These are phyloP conservation scores for Thelonectria blattea DNA, from an alignment of 2,329 filamentous ascomycete genomes.

Conservation along the genomic window DNA sequence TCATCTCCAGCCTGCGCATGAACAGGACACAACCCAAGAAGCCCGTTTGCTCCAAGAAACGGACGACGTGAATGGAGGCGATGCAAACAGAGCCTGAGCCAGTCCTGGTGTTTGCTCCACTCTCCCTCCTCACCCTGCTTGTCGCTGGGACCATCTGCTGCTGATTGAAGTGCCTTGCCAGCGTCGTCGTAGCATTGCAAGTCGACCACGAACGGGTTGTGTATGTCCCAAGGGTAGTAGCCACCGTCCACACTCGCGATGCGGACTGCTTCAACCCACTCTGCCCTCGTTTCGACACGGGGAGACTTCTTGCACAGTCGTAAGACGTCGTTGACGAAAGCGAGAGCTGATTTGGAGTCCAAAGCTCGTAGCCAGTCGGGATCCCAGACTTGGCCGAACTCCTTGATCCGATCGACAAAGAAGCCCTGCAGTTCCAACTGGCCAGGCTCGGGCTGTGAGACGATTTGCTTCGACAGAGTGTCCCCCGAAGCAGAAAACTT, in stretches of 20 bases:
- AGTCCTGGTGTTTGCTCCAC: not conserved
- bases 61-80: constrained; percentile 9
- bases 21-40: constrained; percentile 1
- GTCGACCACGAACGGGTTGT: not conserved
- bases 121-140: not conserved
- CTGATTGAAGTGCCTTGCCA: not conserved
- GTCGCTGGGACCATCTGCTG: not conserved
- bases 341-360: not conserved
- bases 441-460: not conserved
- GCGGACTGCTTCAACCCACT: constrained; percentile 8
- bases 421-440: constrained; percentile 6
- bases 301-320: constrained; percentile 19
- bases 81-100: not conserved
- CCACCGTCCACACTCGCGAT: constrained; percentile 11
- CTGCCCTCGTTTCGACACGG: not conserved
- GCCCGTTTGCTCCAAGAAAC: not conserved
- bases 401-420: constrained; percentile 14
- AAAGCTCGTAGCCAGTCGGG: constrained; percentile 18
- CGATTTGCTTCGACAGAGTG: not conserved
- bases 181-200: not conserved
- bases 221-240: not conserved
- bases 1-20: not conserved
- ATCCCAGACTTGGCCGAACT: constrained; percentile 17
- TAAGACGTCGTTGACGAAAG: constrained; percentile 10
- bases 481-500: constrained; percentile 16